A percentile compares a stretch with the other conserved stretches of the same genome.
phyloP scores from a whole-genome alignment of 257 asterid species.

The Dorcoceras hygrometricum region DNA sequence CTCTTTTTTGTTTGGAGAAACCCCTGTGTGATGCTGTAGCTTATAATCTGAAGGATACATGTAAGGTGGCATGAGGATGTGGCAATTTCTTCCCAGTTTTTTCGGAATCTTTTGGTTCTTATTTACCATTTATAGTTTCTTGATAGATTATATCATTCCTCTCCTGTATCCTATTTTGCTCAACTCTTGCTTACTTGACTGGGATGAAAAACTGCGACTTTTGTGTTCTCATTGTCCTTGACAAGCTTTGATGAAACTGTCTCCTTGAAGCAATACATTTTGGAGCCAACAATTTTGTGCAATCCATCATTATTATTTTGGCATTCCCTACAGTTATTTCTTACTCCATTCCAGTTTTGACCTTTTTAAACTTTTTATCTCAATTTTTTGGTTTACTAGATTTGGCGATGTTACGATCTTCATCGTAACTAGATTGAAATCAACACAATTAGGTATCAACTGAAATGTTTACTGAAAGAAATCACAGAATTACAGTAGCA shows the following conservation, averaged over 20 bases:
- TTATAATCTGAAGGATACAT: not conserved
- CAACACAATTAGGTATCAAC: no score
- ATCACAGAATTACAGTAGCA: no score
- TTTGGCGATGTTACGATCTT: not conserved
- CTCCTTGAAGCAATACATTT: not conserved
- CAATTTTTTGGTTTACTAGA: not conserved
- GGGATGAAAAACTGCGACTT: not conserved
- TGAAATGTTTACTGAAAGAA: no score
- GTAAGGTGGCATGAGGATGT: not conserved
- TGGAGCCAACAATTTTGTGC: not conserved
- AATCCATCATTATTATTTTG: not conserved
- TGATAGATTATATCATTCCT: not conserved
- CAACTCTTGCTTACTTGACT: not conserved
- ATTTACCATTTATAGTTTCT: not conserved
- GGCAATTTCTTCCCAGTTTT: not conserved
- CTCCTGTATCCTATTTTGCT: no score
- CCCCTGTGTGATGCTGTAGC: not conserved
- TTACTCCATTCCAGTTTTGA: not conserved
- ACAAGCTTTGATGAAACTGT: not conserved
- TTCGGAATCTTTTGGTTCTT: not conserved
- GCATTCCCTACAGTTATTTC: not conserved
- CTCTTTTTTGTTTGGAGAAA: constrained; percentile 13
- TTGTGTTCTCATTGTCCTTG: not conserved
- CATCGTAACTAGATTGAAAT: no score
- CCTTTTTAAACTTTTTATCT: not conserved